Evolutionary conservation across 2,329 filamentous ascomycete genomes (phyloP).

Genomic region (Colletotrichum cereale): DNA sequence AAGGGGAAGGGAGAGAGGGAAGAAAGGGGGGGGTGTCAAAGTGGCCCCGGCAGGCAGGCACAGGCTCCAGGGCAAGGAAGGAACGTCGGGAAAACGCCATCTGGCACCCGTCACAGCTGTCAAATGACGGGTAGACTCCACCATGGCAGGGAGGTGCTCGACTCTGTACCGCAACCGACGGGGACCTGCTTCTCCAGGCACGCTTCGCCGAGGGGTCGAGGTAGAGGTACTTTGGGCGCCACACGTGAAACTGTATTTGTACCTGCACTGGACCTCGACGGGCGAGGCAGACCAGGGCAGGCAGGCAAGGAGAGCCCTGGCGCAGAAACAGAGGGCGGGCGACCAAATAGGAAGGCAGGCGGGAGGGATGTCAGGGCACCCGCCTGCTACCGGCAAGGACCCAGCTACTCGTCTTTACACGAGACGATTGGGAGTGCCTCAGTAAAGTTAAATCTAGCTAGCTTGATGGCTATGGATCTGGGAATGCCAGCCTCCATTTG

Average conservation of each 20-base stretch:
- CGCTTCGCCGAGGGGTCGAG: not conserved
- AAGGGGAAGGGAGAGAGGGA: not conserved
- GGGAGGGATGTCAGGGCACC: not conserved
- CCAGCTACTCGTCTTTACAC: constrained; percentile 25
- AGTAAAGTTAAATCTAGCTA: constrained; percentile 12
- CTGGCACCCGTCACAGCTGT: constrained; percentile 37
- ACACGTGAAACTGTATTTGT: constrained; percentile 24
- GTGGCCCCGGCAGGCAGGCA: not conserved
- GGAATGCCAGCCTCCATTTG: not conserved
- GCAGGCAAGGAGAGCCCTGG: not conserved
- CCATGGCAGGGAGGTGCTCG: not conserved
- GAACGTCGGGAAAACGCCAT: constrained; percentile 37
- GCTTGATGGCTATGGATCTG: constrained; percentile 15
- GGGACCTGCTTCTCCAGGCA: not conserved
- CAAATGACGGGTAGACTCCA: constrained; percentile 39
- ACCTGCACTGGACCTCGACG: not conserved
- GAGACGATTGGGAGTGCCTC: constrained; percentile 13
- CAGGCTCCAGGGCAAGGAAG: constrained; percentile 6
- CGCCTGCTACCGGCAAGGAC: constrained; percentile 13
- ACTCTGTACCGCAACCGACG: not conserved
- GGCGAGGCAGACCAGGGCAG: not conserved
- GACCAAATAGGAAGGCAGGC: not conserved
- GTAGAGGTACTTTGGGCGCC: constrained; percentile 4
- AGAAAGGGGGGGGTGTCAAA: constrained; percentile 20
- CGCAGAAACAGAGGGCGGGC: not conserved